Evolutionary conservation across 2,329 filamentous ascomycete genomes (phyloP).

Genomic region (Zopfia rhizophila): DNA sequence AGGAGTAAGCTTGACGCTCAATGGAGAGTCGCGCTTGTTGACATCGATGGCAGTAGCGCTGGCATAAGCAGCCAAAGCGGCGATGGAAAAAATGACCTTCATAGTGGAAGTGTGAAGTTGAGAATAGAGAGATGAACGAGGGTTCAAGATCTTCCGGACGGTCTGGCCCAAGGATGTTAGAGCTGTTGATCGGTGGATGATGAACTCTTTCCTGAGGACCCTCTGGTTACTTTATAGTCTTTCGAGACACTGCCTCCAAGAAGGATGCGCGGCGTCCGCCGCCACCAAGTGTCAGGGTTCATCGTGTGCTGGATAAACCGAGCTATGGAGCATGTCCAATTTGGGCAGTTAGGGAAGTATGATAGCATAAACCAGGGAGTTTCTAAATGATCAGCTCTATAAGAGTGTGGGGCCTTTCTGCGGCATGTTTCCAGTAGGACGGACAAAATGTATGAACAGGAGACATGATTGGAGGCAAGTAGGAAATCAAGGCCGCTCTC

Average conservation of each 20-base stretch:
- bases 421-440: conserved; percentile 15
- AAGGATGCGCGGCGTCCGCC: conserved; percentile 5
- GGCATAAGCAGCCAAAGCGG: conserved; percentile 38
- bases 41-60: conserved; percentile 39
- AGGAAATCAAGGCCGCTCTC: conserved; percentile 8
- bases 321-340: conserved; percentile 32
- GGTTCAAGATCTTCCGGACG: conserved; percentile 15
- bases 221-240: conserved; percentile 35
- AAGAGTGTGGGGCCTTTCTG: conserved; percentile 27
- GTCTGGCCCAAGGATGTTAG: conserved; percentile 20
- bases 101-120: conserved; percentile 26
- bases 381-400: conserved; percentile 29
- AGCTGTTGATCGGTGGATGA: conserved; percentile 32
- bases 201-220: conserved; percentile 21
- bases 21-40: conserved; percentile 48
- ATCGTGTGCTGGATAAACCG: conserved; percentile 27
- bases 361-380: conserved; percentile 31
- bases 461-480: conserved; percentile 20
- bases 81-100: conserved; percentile 41
- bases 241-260: conserved; percentile 13
- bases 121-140: conserved; percentile 12
- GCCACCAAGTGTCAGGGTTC: conserved; percentile 19
- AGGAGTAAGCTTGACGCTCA: conserved; percentile 56
- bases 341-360: conserved; percentile 32
- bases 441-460: conserved; percentile 20